Conservation (phyloP, 257 asterid genomes). For the Scutellaria barbata region DNA sequence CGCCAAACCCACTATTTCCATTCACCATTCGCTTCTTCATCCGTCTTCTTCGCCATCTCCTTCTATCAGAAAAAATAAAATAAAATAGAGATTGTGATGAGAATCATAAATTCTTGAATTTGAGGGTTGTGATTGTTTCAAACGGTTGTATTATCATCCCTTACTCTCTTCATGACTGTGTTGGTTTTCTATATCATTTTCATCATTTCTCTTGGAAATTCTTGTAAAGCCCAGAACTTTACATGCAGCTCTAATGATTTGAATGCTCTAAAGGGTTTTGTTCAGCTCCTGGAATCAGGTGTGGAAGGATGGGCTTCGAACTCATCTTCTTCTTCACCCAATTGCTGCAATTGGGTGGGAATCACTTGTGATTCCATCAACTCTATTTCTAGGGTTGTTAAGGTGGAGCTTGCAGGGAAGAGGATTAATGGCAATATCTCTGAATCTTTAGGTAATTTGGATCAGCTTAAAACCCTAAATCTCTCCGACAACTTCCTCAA, state of each 20-base stretch:
- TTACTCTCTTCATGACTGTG: slow-evolving; percentile 43
- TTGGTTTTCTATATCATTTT: slow-evolving; percentile 38
- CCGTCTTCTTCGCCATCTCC: not conserved
- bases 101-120: slow-evolving; percentile 21
- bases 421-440: slow-evolving; percentile 55
- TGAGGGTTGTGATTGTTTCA: slow-evolving; percentile 6
- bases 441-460: slow-evolving; percentile 61
- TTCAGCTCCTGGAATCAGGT: slow-evolving; percentile 42
- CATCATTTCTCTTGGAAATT: slow-evolving; percentile 33
- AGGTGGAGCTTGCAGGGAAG: slow-evolving; percentile 55
- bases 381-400: slow-evolving; percentile 51
- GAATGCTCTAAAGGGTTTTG: slow-evolving; percentile 52
- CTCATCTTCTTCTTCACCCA: slow-evolving; percentile 46
- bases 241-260: slow-evolving; percentile 62
- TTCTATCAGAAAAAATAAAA: not conserved
- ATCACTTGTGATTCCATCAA: slow-evolving; percentile 54
- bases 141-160: not conserved
- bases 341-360: slow-evolving; percentile 72
- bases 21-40: not conserved
- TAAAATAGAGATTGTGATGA: not conserved
- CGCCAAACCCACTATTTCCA: not conserved
- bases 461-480: slow-evolving; percentile 66
- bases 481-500: slow-evolving; percentile 60
- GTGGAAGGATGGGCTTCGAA: slow-evolving; percentile 54
- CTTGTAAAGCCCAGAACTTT: slow-evolving; percentile 51